Percentiles rank a stretch among this genome's conserved stretches.
These are phyloP conservation scores for Cladophialophora immunda DNA, from an alignment of 2,329 filamentous ascomycete genomes.

Conservation along the genomic window DNA sequence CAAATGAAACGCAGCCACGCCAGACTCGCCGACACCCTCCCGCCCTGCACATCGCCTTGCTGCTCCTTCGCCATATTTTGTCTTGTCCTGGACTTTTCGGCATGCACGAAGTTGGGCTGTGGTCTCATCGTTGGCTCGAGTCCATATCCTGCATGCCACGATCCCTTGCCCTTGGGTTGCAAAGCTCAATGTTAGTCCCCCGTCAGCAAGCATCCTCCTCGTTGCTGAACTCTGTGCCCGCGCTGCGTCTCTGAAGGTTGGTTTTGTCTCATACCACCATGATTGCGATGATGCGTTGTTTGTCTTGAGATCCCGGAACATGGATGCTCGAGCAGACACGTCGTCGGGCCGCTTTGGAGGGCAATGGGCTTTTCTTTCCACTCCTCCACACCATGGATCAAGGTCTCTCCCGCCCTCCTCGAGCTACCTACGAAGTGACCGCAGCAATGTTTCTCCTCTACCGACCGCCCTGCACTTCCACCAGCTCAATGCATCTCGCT, in stretches of 20 bases:
- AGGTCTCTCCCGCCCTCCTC: conserved; percentile 41
- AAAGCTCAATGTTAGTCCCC: conserved; percentile 17
- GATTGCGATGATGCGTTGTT: conserved; percentile 35
- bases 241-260: conserved; percentile 17
- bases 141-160: conserved; percentile 19
- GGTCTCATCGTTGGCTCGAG: conserved; percentile 5
- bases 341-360: conserved; percentile 40
- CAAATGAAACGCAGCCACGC: conserved; percentile 25
- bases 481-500: conserved; percentile 38
- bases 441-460: conserved; percentile 39
- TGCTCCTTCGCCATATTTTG: conserved; percentile 11
- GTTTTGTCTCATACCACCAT: conserved; percentile 3
- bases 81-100: conserved; percentile 6
- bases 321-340: conserved; percentile 40
- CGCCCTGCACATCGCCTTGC: background rate
- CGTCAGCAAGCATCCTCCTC: conserved; percentile 5
- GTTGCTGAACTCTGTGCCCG: conserved; percentile 15
- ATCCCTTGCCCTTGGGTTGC: conserved; percentile 22
- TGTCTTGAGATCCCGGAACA: conserved; percentile 27
- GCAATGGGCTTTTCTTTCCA: conserved; percentile 40
- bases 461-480: conserved; percentile 34
- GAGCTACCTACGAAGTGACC: conserved; percentile 39
- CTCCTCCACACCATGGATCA: conserved; percentile 33
- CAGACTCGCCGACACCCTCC: background rate
- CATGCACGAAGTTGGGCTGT: conserved; percentile 23